Conservation (phyloP, 805 yeast species). For the Kuraishia capsulata region DNA sequence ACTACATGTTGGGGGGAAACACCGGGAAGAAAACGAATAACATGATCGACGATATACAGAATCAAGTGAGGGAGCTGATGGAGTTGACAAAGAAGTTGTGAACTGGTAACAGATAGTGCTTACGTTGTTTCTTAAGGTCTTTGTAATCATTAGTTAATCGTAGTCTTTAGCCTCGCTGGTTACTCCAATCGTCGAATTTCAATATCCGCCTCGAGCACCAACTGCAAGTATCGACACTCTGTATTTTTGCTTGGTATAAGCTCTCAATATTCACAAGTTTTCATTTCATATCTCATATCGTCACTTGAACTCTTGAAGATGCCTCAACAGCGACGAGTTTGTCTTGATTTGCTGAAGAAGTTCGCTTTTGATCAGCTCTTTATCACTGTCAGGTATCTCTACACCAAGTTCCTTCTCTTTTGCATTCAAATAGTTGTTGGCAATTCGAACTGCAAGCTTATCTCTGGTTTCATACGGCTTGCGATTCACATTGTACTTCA, state of each 20-base stretch:
- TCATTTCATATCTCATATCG: too few species aligned
- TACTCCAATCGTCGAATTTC: too few species aligned
- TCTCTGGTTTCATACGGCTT: conserved; percentile 13
- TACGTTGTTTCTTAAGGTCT: background rate
- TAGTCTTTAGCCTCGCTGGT: too few species aligned
- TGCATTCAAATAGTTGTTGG: conserved; percentile 17
- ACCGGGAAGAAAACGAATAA: conserved; percentile 8
- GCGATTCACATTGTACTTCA: conserved; percentile 47
- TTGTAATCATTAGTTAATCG: too few species aligned
- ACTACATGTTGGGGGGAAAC: conserved; percentile 5
- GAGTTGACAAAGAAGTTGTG: conserved; percentile 5
- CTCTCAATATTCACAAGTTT: too few species aligned
- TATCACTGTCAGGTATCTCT: conserved; percentile 20
- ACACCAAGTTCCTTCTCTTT: conserved; percentile 18
- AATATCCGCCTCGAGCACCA: too few species aligned
- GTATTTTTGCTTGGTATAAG: too few species aligned
- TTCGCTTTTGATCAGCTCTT: conserved; percentile 12
- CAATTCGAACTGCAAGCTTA: conserved; percentile 12
- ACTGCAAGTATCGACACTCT: too few species aligned
- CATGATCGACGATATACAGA: conserved; percentile 17
- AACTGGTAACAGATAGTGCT: background rate
- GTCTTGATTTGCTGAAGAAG: background rate
- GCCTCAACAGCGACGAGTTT: background rate
- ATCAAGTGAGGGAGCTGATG: conserved; percentile 13
- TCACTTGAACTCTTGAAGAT: background rate